Evolutionary conservation across 164 flowering plant species (phyloP).

Genomic region (Vitis rupestris): DNA sequence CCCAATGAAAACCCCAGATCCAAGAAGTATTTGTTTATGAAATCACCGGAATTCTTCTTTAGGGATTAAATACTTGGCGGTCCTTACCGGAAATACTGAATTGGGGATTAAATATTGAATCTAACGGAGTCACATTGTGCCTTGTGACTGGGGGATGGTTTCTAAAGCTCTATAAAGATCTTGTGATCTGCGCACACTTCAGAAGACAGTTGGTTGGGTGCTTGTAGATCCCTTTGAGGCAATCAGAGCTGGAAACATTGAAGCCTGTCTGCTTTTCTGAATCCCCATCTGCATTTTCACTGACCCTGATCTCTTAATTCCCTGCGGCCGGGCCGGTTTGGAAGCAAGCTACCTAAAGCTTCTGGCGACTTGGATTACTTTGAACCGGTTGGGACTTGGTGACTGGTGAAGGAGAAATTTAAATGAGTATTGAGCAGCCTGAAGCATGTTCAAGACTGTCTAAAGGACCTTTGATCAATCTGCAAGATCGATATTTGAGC

Average conservation of each 20-base stretch:
- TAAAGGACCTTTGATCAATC: conserved; percentile 9
- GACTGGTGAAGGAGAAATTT: neutral
- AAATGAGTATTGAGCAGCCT: conserved; percentile 25
- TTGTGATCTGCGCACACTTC: no score
- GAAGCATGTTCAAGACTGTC: conserved; percentile 17
- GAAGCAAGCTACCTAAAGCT: no score
- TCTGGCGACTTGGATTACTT: no score
- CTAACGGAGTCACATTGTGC: neutral
- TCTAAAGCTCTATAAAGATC: neutral
- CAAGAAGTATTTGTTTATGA: neutral
- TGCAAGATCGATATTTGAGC: conserved; percentile 9
- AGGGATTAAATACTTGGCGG: neutral
- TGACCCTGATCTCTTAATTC: no score
- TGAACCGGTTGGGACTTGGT: no score
- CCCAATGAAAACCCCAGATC: neutral
- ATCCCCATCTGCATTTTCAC: neutral
- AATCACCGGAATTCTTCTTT: neutral
- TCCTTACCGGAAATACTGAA: neutral
- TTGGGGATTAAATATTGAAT: neutral
- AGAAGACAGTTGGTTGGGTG: neutral
- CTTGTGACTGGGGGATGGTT: neutral
- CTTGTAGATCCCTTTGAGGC: neutral
- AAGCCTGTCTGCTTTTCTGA: neutral
- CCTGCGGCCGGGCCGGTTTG: no score
- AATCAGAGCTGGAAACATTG: neutral